Evolutionary conservation across 192 early-diverging fungal species (phyloP).

Genomic region (Mortierella claussenii): DNA sequence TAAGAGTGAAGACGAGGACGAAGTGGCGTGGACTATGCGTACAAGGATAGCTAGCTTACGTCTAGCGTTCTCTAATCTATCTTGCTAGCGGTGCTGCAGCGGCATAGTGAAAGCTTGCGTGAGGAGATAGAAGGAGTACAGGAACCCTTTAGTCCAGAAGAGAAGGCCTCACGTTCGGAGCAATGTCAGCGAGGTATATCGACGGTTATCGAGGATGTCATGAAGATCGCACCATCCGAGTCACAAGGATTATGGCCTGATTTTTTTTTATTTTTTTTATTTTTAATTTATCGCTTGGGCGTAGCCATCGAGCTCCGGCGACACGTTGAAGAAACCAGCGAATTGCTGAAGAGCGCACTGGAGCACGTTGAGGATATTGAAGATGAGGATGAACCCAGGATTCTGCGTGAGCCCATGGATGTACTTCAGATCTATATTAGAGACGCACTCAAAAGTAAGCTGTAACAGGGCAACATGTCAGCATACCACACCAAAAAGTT

Average conservation of each 20-base stretch:
- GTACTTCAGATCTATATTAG: constrained; percentile 27
- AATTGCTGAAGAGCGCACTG: constrained; percentile 24
- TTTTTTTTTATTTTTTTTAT: neutral
- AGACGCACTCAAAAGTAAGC: constrained; percentile 35
- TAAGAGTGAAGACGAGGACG: no score
- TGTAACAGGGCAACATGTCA: no score
- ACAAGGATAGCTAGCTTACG: neutral
- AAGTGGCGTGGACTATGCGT: no score
- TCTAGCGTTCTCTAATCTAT: neutral
- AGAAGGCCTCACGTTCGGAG: constrained; percentile 7
- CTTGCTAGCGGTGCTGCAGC: constrained; percentile 24
- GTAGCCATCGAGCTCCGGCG: constrained; percentile 20
- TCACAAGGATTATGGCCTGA: neutral
- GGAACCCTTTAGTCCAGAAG: constrained; percentile 2
- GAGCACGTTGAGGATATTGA: constrained; percentile 48
- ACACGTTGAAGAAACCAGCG: constrained; percentile 22
- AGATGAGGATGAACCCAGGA: constrained; percentile 39
- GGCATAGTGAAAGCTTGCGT: constrained; percentile 28
- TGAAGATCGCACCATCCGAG: neutral
- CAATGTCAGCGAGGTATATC: constrained; percentile 28
- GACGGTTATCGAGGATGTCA: neutral
- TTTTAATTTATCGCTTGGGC: no score
- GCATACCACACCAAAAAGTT: no score
- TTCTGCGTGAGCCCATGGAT: constrained; percentile 37
- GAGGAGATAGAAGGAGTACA: constrained; percentile 21